Base-by-base conservation (phyloP, 2,329 filamentous ascomycete species). In the Mollisiaceae sp. region DNA sequence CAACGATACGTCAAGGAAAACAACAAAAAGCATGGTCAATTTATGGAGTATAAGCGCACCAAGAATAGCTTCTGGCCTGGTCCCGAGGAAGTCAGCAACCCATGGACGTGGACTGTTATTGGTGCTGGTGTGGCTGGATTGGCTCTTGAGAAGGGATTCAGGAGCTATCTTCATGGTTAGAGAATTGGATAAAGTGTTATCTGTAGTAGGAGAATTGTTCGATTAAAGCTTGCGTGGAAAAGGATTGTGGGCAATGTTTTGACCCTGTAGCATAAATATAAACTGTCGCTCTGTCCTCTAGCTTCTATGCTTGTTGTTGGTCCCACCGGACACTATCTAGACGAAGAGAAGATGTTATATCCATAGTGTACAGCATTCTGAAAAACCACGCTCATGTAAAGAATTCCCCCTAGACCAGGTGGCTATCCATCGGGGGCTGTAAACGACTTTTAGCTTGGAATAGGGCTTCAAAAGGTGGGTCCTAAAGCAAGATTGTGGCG, bases 51-150 rank as follows among this genome's bases (percentile, higher is more conserved):
- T n/a, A 61, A 64, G 54, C 22, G 14, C 1, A 35, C 60, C 43
- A 67, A 67, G 38, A 67, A 67, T 22, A 66, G 60, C 39, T 64
- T 67, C 35, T 67, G 66, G 66, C 66, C 66, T 0, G 45, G 39
- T 15, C 20, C 36, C 11, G 52, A 61, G 5, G 66, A 67, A 8
- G 12, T 59, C 6, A n/a, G 55, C 3, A 67, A 67, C 18, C 36
- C 12, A 27, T 67, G 66, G 66, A 11, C 45, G 22, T 66, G 64
- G 64, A 41, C 47, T 57, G 52, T 67, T 20, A 15, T 60, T 9
- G 60, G 14, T 20, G 27, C 47, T 27, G 66, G 64, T 2, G 22
- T 52, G 8, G 58, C 11, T 24, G 63, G 66, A 32, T 57, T 60
- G 11, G 1, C 58, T 24, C 20, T 63, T 9, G 66, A 67, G 32